Evolutionary conservation across 2,329 filamentous ascomycete genomes (phyloP).

Genomic region (Paecilomyces sp.): DNA sequence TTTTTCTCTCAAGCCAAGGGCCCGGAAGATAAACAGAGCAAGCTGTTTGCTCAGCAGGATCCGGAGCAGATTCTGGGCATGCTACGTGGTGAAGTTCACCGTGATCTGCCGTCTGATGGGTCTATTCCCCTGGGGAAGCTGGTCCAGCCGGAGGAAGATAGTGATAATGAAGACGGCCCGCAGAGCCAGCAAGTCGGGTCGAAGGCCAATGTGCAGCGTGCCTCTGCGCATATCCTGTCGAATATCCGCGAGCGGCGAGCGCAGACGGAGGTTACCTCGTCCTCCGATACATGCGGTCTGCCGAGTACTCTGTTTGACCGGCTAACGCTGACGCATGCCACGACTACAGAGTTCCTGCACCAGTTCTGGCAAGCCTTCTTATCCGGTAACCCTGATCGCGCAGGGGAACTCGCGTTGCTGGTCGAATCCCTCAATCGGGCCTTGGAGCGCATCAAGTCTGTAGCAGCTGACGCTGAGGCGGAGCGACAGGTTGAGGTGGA

Average conservation of each 20-base stretch:
- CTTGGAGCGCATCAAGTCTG: conserved; percentile 68
- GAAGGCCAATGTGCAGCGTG: conserved; percentile 53
- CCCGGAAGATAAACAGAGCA: conserved; percentile 39
- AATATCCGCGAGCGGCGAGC: conserved; percentile 52
- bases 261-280: conserved; percentile 30
- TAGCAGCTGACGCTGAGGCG: conserved; percentile 71
- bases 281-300: conserved; percentile 38
- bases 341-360: conserved; percentile 89
- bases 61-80: conserved; percentile 60
- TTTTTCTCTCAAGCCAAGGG: conserved; percentile 59
- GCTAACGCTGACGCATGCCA: conserved; percentile 75
- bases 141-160: conserved; percentile 47
- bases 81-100: conserved; percentile 55
- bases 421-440: conserved; percentile 75
- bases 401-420: conserved; percentile 71
- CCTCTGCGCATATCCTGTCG: conserved; percentile 50
- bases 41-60: conserved; percentile 61
- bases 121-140: conserved; percentile 62
- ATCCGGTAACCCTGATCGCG: conserved; percentile 76
- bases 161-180: conserved; percentile 53
- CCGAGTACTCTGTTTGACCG: conserved; percentile 51
- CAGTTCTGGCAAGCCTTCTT: conserved; percentile 94
- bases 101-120: conserved; percentile 42
- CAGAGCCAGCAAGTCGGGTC: conserved; percentile 60
- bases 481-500: conserved; percentile 63